These are phyloP conservation scores for Coniochaeta sp. DNA, from an alignment of 2,329 filamentous ascomycete species.

Conservation along the genomic window DNA sequence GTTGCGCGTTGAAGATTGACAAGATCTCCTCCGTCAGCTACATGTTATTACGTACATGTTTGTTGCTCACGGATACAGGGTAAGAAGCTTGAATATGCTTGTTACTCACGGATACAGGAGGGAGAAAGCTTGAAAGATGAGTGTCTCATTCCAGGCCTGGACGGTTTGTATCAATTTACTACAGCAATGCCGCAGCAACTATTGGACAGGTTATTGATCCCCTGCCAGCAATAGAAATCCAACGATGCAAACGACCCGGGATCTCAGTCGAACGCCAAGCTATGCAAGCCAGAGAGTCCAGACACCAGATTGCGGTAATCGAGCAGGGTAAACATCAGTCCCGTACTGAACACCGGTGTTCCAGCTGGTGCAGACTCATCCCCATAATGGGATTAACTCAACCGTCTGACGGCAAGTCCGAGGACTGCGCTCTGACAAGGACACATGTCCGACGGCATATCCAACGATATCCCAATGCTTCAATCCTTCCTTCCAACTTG, in stretches of 20 bases:
- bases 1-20: not conserved
- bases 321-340: not conserved
- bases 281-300: not conserved
- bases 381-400: too few species aligned
- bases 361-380: not conserved
- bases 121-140: not conserved
- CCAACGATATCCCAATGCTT: too few species aligned
- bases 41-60: too few species aligned
- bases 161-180: not conserved
- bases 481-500: too few species aligned
- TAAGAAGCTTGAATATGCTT: not conserved
- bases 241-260: not conserved
- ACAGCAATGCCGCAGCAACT: not conserved
- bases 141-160: not conserved
- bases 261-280: not conserved
- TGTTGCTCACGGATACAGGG: too few species aligned
- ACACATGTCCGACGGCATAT: too few species aligned
- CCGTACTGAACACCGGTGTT: not conserved
- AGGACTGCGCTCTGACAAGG: too few species aligned
- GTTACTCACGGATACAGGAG: too few species aligned
- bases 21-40: not conserved
- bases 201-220: too few species aligned
- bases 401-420: too few species aligned
- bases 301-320: too few species aligned
- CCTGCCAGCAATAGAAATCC: not conserved